phyloP scores from a whole-genome alignment of 306 rosid genomes.

The Pyrus bretschneideri region DNA sequence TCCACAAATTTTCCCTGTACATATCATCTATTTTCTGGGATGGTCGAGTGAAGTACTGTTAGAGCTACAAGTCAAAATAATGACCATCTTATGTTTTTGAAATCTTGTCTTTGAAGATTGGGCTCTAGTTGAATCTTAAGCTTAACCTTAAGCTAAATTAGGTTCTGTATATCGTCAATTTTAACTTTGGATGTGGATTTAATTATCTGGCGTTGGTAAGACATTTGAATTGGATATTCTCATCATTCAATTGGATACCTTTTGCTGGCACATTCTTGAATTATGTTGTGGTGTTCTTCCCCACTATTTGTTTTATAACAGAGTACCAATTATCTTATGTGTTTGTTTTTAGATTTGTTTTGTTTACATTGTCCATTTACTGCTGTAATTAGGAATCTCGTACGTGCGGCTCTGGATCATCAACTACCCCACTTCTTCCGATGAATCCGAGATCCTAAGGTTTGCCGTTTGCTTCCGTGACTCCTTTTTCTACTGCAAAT shows the following conservation, averaged over 20 bases:
- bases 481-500: neutral
- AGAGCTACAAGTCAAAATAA: too few species aligned
- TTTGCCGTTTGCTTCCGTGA: slow-evolving; percentile 3
- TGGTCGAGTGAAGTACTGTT: neutral
- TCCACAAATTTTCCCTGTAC: neutral
- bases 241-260: too few species aligned
- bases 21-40: neutral
- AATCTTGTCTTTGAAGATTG: neutral
- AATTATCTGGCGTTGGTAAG: neutral
- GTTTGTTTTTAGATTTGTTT: too few species aligned
- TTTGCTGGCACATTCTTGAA: too few species aligned
- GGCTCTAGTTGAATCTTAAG: neutral
- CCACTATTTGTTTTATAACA: too few species aligned
- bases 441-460: slow-evolving; percentile 61
- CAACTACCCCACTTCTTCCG: slow-evolving; percentile 46
- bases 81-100: neutral
- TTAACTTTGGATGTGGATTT: neutral
- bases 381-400: slow-evolving; percentile 20
- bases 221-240: neutral
- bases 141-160: neutral
- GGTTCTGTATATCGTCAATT: neutral
- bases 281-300: too few species aligned
- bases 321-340: too few species aligned
- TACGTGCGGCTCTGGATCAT: slow-evolving; percentile 68
- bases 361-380: too few species aligned